Base-by-base conservation (phyloP, 306 rosid genomes). In the Bauhinia variegata region DNA sequence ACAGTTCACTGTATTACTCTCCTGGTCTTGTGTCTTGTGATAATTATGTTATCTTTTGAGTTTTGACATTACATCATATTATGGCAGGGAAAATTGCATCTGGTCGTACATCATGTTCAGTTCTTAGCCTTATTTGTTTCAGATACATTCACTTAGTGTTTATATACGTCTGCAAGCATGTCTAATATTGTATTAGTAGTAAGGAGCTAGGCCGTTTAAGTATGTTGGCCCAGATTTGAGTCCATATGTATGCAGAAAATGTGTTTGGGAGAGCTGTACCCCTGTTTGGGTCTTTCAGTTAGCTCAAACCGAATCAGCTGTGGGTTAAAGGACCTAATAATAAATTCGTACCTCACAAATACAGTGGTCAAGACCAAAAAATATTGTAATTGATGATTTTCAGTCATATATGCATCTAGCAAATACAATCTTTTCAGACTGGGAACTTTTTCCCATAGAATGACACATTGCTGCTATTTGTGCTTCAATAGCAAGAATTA, bases 101-200 rank as follows among this genome's bases (percentile, higher is more conserved):
- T 61, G 42, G 19, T 4, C 60, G 32, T 23, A 31, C 60, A 54
- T 6, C 8, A 8, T 55, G 28, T 55, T 33, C 8, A 7, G 4
- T 3, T 34, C 18, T 34, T 62, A 37, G 48, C 48, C 38, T 58
- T 58, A 16, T 12, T 37, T 36, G 63, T 11, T 28, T 38, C 17
- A 31, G 54, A 60, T 75, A 6, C 54, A 66, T 49, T 47, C 66
- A 60, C 65, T 48, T 66, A 46, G 50, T 30, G 14, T 23, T 23
- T 23, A 23, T 23, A 23, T 23, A 23, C 28, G 2, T 23, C 2
- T 23, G 28, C 28, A 23, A 47, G 55, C 37, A 43, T 55, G 59
- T 50, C 34, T 41, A 66, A 23, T 33, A 4, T 28, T 54, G 44
- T 33, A 13, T n/a, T n/a, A n/a, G n/a, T n/a, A n/a, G n/a, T n/a